Conservation (phyloP, 2,329 filamentous ascomycete genomes). For the Gnomoniopsis smithogilvyi region DNA sequence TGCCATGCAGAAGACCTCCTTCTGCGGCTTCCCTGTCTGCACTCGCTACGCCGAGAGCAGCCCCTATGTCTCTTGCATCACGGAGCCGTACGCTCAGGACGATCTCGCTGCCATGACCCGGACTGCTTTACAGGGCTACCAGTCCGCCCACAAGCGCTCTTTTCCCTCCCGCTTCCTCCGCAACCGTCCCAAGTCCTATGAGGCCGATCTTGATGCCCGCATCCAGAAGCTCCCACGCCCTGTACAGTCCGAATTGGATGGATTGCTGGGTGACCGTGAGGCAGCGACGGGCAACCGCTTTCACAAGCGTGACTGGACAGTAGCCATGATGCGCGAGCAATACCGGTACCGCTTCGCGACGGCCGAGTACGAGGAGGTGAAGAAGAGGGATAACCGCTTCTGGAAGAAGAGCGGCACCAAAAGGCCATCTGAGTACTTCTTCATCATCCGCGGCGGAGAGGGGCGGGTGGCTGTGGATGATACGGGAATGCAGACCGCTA, state of each 20-base stretch:
- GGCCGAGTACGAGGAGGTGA: conserved; percentile 19
- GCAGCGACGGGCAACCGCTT: conserved; percentile 21
- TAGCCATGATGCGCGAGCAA: conserved; percentile 24
- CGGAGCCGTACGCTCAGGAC: conserved; percentile 19
- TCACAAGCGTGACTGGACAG: conserved; percentile 25
- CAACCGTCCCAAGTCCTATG: conserved; percentile 23
- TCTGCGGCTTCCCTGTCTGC: conserved; percentile 19
- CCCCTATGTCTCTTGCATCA: background rate
- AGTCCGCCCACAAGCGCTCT: conserved; percentile 20
- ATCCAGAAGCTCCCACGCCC: conserved; percentile 20
- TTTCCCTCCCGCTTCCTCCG: conserved; percentile 21
- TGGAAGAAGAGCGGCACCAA: conserved; percentile 22
- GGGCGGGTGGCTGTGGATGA: conserved; percentile 14
- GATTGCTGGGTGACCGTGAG: conserved; percentile 22
- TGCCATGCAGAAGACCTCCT: conserved; percentile 10
- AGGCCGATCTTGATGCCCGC: conserved; percentile 24
- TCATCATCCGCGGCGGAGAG: conserved; percentile 23
- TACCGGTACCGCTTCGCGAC: conserved; percentile 22
- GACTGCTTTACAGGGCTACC: conserved; percentile 20
- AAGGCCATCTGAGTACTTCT: conserved; percentile 18
- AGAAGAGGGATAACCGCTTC: conserved; percentile 20
- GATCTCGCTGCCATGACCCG: conserved; percentile 24
- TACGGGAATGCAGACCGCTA: conserved; percentile 15
- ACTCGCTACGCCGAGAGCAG: background rate
- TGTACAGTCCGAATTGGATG: conserved; percentile 20